Evolutionary conservation across 495 filamentous ascomycete species (phyloP), one percentile per base, ranked within the genome.

Genomic region (Bombardia bombarda): DNA sequence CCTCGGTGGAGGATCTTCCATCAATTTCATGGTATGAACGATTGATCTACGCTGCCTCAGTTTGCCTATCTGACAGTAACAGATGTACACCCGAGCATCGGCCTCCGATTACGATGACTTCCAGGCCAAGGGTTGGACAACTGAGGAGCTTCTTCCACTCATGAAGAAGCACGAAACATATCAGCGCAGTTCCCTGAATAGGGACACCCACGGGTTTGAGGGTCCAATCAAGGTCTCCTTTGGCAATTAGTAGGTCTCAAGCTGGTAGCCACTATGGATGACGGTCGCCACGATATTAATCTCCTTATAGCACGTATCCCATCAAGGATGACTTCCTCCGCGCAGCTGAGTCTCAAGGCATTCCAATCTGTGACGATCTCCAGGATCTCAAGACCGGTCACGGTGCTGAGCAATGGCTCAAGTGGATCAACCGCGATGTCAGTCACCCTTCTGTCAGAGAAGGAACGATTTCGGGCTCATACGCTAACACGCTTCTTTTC

Each of bases 101-200:
- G 83, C 82, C 12, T 85, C 81, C 0, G 86, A 89, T 58, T 90
- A 88, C 46, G 86, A 92, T 56, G 85, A 89, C 59, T 92, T 87
- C 57, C 79, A 87, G 46, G 76, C 83, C 17, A 79, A 87, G 47
- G 84, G 86, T 14, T 90, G 85, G 86, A 79, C 73, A 5, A 87
- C 85, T 8, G 76, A 89, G 52, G 83, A 89, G 45, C 68, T 89
- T 10, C 60, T 90, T 21, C 85, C 86, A 1, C 68, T 90, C 12
- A 89, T 89, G 84, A 84, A 69, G 62, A 89, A 86, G 67, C 80
- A 86, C 51, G 86, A 90, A 66, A 90, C 84, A 0, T 92, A 90
- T 49, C 84, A 89, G 59, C 71, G 84, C 18, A 70, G 83, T 12
- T 82, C 72, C 49, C 86, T 86, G 52, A 87, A 89, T 42, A 70